Evolutionary conservation across 2,329 filamentous ascomycete species (phyloP).

Genomic region (Macrophomina pseudophaseolina): DNA sequence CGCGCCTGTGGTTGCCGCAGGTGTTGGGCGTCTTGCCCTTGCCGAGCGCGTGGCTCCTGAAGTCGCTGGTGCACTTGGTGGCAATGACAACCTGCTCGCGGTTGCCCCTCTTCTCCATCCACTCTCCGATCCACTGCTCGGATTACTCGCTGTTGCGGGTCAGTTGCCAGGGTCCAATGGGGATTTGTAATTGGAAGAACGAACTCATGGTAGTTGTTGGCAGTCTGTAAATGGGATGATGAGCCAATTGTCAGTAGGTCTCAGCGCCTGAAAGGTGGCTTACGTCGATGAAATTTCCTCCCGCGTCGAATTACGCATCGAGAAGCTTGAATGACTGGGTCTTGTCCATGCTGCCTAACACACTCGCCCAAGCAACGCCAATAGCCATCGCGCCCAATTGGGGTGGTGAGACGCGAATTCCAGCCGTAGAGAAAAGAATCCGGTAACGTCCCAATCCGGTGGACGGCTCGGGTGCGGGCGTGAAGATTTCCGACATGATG

Average conservation of each 20-base stretch:
- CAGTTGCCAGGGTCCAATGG: not conserved
- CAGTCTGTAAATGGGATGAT: constrained; percentile 17
- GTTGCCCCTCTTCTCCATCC: constrained; percentile 45
- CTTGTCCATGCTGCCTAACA: constrained; percentile 45
- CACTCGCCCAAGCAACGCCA: constrained; percentile 52
- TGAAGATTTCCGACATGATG: constrained; percentile 30
- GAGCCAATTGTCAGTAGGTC: not conserved
- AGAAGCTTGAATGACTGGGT: constrained; percentile 66
- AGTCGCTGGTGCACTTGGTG: constrained; percentile 44
- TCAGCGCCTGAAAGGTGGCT: not conserved
- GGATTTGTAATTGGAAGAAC: too few species aligned
- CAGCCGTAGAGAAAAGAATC: constrained; percentile 57
- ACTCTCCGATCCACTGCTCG: constrained; percentile 53
- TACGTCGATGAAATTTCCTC: constrained; percentile 69
- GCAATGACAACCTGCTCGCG: constrained; percentile 49
- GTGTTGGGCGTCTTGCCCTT: constrained; percentile 43
- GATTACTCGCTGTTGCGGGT: constrained; percentile 40
- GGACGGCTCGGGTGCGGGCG: constrained; percentile 34
- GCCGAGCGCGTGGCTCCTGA: constrained; percentile 32
- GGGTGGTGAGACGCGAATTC: constrained; percentile 58
- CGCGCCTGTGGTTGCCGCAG: constrained; percentile 49
- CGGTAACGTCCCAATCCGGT: constrained; percentile 58
- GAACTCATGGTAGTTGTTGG: constrained; percentile 28
- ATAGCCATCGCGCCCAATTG: constrained; percentile 62
- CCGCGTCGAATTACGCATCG: constrained; percentile 67